phyloP scores from a whole-genome alignment of 2,329 filamentous ascomycete species.

The Scolecobasidium constrictum region DNA sequence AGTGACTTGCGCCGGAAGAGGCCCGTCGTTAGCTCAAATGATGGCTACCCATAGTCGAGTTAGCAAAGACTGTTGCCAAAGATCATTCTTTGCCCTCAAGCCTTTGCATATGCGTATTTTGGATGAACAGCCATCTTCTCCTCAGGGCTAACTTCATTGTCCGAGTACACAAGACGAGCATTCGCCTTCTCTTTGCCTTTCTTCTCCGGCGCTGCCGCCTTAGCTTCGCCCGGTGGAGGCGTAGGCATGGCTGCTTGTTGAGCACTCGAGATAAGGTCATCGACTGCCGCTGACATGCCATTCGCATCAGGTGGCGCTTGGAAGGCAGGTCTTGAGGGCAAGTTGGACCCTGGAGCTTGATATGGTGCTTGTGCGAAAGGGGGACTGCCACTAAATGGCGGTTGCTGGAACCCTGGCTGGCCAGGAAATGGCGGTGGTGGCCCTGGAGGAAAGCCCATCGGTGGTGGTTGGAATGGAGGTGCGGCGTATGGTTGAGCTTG shows the following conservation, averaged over 20 bases:
- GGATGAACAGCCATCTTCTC: slow-evolving; percentile 76
- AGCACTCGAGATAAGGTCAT: slow-evolving; percentile 8
- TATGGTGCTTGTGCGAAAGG: not conserved
- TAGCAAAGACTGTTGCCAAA: no score
- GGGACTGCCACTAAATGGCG: slow-evolving; percentile 1
- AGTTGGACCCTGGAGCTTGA: slow-evolving; percentile 43
- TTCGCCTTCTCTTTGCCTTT: slow-evolving; percentile 52
- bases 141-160: slow-evolving; percentile 71
- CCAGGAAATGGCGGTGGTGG: slow-evolving; percentile 3
- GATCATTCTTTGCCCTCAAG: no score
- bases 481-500: not conserved
- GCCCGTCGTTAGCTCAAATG: no score
- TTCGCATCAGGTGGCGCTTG: slow-evolving; percentile 33
- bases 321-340: slow-evolving; percentile 51
- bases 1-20: no score
- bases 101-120: slow-evolving; percentile 53
- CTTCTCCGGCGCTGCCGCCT: slow-evolving; percentile 41
- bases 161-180: slow-evolving; percentile 66
- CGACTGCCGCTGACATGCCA: slow-evolving; percentile 14
- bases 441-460: slow-evolving; percentile 17
- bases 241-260: not conserved
- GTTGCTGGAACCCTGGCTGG: slow-evolving; percentile 7
- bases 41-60: no score
- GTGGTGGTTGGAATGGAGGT: slow-evolving; percentile 3
- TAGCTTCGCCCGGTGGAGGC: not conserved